A percentile compares a stretch with the other conserved stretches of the same genome.
These are phyloP conservation scores for Erigeron canadensis DNA, from an alignment of 129 eudicot species.

Conservation along the genomic window DNA sequence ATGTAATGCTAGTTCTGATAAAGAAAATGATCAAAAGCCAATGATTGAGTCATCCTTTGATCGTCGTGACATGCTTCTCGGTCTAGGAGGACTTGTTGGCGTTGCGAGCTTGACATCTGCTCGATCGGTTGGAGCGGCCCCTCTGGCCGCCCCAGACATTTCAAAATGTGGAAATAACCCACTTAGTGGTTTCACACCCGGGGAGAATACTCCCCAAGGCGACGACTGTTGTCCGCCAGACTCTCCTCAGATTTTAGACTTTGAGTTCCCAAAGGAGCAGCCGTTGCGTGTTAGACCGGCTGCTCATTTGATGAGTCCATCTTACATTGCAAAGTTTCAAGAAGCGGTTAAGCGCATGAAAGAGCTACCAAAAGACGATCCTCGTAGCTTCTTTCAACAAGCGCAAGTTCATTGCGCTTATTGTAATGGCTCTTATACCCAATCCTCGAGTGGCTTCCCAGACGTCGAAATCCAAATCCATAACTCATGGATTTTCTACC, in stretches of 20 bases:
- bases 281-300: background rate
- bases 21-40: background rate
- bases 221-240: background rate
- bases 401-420: slow-evolving; percentile 1
- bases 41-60: background rate
- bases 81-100: background rate
- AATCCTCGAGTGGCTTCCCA: background rate
- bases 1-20: background rate
- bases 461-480: background rate
- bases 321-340: background rate
- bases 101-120: background rate
- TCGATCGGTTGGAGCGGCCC: background rate
- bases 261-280: background rate
- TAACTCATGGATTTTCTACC: background rate
- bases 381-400: background rate
- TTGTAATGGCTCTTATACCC: slow-evolving; percentile 2
- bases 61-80: background rate
- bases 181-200: background rate
- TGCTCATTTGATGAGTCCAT: background rate
- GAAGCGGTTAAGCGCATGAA: background rate
- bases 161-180: background rate
- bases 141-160: background rate
- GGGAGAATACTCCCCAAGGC: background rate
- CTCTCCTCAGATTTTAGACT: background rate
- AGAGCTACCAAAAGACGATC: background rate